Evolutionary conservation across 2,329 filamentous ascomycete species (phyloP), one percentile per base, ranked within the genome.

Genomic region (Bipolaris victoriae): DNA sequence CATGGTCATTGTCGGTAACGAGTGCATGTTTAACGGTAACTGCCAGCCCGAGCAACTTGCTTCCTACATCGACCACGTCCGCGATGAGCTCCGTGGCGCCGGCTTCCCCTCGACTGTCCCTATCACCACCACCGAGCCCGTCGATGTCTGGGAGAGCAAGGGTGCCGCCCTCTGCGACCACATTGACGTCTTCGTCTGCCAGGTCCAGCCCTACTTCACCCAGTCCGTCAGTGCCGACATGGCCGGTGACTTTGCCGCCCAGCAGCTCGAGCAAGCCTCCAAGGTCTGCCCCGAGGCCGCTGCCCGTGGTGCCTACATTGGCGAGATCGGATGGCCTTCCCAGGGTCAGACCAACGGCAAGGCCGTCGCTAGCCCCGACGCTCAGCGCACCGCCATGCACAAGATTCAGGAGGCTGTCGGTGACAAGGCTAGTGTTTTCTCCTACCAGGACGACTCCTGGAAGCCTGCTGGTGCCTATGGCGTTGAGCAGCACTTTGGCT

Each of bases 181-280:
- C 69, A 83, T 97, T 57, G 92, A 97, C 74, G 82, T 96, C 60
- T 84, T 91, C 36, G 90, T 89, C 78, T 88, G 87, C 78, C 97
- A 97, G 84, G 87, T 96, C 71, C 93, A 98, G 82, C 88, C 93
- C 67, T 97, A 90, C 89, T 98, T 97, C 89, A 96, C 96, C 83
- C 75, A 86, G 44, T 80, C 84, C 57, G 84, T 88, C 63, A 73
- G 79, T 22, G 85, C 92, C 59, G 70, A 78, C 3, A 72, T 84
- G 49, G 92, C 93, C 53, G 94, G 94, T 74, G 76, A 81, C 50
- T 97, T 97, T 77, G 90, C 93, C 68, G 79, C 83, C 64, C 74
- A 82, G 68, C 88, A 97, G 84, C 85, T 97, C 64, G 80, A 86
- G 45, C 82, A 90, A 64, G 87, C 96, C 62, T 80, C 86, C 74